Base-by-base conservation (phyloP, 2,329 filamentous ascomycete genomes). In the Rutstroemia sp. region DNA sequence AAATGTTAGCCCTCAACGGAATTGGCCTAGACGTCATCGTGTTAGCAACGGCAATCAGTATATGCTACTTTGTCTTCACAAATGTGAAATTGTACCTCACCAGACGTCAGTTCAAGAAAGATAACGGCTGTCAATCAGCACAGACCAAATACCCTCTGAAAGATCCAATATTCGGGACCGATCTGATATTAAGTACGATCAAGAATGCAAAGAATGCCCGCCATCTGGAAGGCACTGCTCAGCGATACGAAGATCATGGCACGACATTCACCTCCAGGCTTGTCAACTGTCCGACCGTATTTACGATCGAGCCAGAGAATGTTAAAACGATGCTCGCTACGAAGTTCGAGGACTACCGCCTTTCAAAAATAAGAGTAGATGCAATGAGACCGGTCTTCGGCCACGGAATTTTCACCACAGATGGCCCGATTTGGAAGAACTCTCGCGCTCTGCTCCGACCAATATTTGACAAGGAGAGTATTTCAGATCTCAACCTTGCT, bases 401-500 rank as follows among this genome's bases (percentile, higher is more conserved):
- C 18, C 45, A 49, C 12, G 50, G 56, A 2, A 59, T 62, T 14
- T 59, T 62, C 9, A 50, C 44, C 2, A 44, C 54, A 8, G 49
- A 62, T 54, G 54, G 54, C 19, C 48, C 49, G 14, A 2, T 49
- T 3, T 62, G 60, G 59, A 19, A 47, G 3, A 39, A 53, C 12
- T 57, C 54, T 8, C 49, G 60, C 3, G 71, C 74, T 7, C 70
- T 80, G 64, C 71, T 83, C 25, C 71, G 78, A 4, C 80, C 79
- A 0, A 73, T 75, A 60, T 80, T 81, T 58, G 71, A 75, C 19
- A 70, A 76, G 3, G 74, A 77, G 58, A 75, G 79, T 66, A 72
- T 79, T 44, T 81, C 84, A 37, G 86, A 92, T 66, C 73, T 92
- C 19, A 75, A 81, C 27, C 80, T 85, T 54, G 83, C 88, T 60